Conservation (phyloP, 176 grass and related monocot genomes). For the Triticum monococcum region DNA sequence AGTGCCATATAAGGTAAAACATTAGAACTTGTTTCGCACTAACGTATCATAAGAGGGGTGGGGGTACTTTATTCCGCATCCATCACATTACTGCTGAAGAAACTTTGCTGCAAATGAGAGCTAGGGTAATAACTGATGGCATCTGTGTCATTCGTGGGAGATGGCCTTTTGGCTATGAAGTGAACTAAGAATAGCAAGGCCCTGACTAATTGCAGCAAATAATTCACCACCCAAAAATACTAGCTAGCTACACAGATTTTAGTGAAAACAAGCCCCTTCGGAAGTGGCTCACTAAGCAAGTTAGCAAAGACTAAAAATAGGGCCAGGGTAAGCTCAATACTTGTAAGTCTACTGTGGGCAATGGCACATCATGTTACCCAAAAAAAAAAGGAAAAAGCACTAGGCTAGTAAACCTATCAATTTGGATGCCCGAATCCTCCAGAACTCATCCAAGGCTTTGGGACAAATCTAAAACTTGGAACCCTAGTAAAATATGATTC, state of each 20-base stretch:
- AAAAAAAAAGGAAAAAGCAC: not conserved
- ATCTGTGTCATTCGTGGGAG: not conserved
- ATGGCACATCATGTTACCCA: not conserved
- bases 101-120: not conserved
- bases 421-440: not conserved
- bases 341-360: constrained; percentile 2
- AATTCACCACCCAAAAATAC: not conserved
- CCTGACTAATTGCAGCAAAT: not conserved
- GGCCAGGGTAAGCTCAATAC: not conserved
- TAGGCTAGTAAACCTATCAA: constrained; percentile 24
- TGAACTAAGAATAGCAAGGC: constrained; percentile 22
- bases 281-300: not conserved
- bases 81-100: not conserved
- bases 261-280: not conserved
- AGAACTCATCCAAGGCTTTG: not conserved
- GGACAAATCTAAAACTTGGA: constrained; percentile 15
- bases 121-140: not conserved
- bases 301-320: constrained; percentile 40
- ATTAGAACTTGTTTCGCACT: not conserved
- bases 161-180: not conserved
- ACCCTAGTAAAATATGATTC: constrained; percentile 14
- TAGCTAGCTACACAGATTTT: not conserved
- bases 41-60: not conserved
- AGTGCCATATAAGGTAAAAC: constrained; percentile 6
- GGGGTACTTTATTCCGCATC: not conserved